These are phyloP conservation scores for Sphaerulina vaccinii DNA, from an alignment of 2,329 filamentous ascomycete species.

Conservation along the genomic window DNA sequence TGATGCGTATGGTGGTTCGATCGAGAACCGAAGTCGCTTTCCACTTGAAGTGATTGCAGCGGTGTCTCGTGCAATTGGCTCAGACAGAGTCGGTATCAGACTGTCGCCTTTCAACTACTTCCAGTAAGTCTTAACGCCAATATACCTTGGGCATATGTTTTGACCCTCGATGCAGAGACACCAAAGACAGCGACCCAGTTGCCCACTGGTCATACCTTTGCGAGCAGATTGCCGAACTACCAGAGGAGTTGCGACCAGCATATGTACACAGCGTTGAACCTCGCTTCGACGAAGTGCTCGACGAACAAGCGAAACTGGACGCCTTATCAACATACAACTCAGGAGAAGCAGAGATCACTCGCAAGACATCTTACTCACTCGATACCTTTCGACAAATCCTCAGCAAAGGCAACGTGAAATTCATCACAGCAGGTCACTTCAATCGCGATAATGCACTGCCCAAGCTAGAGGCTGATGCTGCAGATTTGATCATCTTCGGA, in stretches of 20 bases:
- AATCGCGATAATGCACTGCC: slow-evolving; percentile 39
- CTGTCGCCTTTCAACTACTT: slow-evolving; percentile 61
- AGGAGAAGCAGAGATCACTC: slow-evolving; percentile 33
- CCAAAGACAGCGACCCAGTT: slow-evolving; percentile 60
- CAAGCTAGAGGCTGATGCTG: slow-evolving; percentile 42
- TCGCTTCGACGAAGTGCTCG: slow-evolving; percentile 45
- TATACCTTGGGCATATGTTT: neutral
- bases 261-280: slow-evolving; percentile 63
- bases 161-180: slow-evolving; percentile 24
- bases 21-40: slow-evolving; percentile 51
- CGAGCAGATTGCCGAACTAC: slow-evolving; percentile 35
- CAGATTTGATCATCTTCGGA: slow-evolving; percentile 48
- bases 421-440: slow-evolving; percentile 45
- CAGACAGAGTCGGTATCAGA: slow-evolving; percentile 55
- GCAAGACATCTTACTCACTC: slow-evolving; percentile 22
- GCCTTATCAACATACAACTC: slow-evolving; percentile 20
- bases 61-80: slow-evolving; percentile 51
- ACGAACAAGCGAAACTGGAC: slow-evolving; percentile 30
- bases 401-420: slow-evolving; percentile 29
- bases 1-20: slow-evolving; percentile 45
- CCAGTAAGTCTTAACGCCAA: slow-evolving; percentile 41
- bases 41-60: slow-evolving; percentile 53
- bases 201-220: slow-evolving; percentile 62
- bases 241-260: slow-evolving; percentile 52
- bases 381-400: slow-evolving; percentile 27